These are phyloP conservation scores for Neurospora africana DNA, from an alignment of 495 filamentous ascomycete genomes.

Conservation along the genomic window DNA sequence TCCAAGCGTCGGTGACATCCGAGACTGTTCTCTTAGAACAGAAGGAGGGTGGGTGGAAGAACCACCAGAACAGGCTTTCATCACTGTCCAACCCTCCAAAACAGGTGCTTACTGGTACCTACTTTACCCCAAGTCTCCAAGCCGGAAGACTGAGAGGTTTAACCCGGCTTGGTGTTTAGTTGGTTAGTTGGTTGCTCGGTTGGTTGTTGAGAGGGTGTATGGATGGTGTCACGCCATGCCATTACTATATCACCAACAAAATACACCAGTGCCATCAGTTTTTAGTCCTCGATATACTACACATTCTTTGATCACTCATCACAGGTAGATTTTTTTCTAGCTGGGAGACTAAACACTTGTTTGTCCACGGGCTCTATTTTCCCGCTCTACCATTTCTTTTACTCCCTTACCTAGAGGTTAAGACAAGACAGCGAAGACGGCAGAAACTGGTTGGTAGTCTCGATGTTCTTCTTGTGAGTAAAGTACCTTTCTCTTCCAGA, in stretches of 20 bases:
- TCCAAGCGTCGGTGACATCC: background rate
- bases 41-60: background rate
- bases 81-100: background rate
- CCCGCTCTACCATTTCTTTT: background rate
- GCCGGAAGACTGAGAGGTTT: background rate
- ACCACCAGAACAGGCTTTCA: background rate
- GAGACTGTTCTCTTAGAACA: background rate
- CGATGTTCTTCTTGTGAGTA: background rate
- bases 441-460: background rate
- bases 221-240: background rate
- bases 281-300: background rate
- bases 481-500: background rate
- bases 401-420: background rate
- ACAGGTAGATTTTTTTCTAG: background rate
- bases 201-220: background rate
- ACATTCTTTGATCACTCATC: background rate
- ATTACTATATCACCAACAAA: background rate
- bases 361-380: background rate
- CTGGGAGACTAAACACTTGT: background rate
- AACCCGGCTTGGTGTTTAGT: background rate
- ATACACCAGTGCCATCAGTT: background rate
- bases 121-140: background rate
- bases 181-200: background rate
- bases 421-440: background rate
- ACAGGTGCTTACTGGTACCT: background rate